Evolutionary conservation across 1,284 basidiomycete genomes (phyloP).

Genomic region (Tetrapyrgos nigripes): DNA sequence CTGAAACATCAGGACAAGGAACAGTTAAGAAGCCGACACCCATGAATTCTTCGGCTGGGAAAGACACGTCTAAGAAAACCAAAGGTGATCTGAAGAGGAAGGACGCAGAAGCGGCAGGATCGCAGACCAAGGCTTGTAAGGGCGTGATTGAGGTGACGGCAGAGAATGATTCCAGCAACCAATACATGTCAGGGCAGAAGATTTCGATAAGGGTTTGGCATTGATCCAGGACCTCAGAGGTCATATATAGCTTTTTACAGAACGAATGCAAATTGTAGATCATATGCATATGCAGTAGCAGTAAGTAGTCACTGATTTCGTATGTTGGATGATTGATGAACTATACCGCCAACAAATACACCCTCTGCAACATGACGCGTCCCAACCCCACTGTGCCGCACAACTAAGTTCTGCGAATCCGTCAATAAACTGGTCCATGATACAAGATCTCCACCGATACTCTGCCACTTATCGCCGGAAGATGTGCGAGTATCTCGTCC

Average conservation of each 20-base stretch:
- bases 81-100: not conserved
- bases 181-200: not conserved
- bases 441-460: too few species aligned
- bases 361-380: too few species aligned
- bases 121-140: not conserved
- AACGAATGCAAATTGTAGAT: too few species aligned
- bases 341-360: too few species aligned
- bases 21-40: not conserved
- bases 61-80: not conserved
- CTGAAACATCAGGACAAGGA: not conserved
- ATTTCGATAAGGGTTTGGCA: not conserved
- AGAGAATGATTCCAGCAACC: not conserved
- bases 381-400: too few species aligned
- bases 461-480: too few species aligned
- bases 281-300: too few species aligned
- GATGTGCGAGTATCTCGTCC: too few species aligned
- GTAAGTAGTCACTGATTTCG: too few species aligned
- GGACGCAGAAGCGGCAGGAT: not conserved
- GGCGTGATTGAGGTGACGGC: conserved; percentile 9
- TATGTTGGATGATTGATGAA: too few species aligned
- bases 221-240: not conserved
- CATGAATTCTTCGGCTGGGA: not conserved
- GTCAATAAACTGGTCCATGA: too few species aligned
- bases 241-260: not conserved
- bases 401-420: too few species aligned